These are phyloP conservation scores for Magnolia changhungtana DNA, from an alignment of 164 flowering plant genomes.

Conservation along the genomic window DNA sequence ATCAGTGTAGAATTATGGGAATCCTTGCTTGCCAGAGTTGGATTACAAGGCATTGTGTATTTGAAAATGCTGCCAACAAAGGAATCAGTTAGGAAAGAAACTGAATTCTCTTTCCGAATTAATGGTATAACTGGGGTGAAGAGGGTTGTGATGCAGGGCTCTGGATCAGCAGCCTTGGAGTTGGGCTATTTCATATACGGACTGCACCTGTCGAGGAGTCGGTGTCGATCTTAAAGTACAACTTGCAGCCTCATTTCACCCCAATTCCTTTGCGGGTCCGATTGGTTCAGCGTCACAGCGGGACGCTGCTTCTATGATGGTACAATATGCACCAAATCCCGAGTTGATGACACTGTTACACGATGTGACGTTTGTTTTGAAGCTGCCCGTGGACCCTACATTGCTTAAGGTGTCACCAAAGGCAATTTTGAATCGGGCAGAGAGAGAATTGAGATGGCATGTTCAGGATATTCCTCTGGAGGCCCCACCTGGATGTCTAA, in stretches of 20 bases:
- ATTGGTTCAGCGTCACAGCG: conserved; percentile 69
- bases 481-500: conserved; percentile 71
- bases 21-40: conserved; percentile 83
- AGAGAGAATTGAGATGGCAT: conserved; percentile 27
- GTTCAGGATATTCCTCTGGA: conserved; percentile 70
- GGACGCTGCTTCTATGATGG: conserved; percentile 89
- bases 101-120: conserved; percentile 81
- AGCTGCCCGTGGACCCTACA: no score
- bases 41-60: conserved; percentile 70
- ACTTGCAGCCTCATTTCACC: conserved; percentile 69
- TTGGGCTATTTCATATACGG: conserved; percentile 83
- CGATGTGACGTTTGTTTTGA: no score
- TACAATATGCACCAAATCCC: conserved; percentile 85
- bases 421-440: no score
- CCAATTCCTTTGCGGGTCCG: conserved; percentile 92
- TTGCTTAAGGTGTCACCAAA: no score
- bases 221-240: conserved; percentile 72
- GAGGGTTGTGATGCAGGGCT: conserved; percentile 66
- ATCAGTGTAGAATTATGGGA: conserved; percentile 84
- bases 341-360: conserved; percentile 62
- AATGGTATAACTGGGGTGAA: conserved; percentile 71
- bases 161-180: conserved; percentile 78
- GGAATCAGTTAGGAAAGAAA: conserved; percentile 63
- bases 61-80: conserved; percentile 74
- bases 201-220: conserved; percentile 68